Evolutionary conservation across 352 stramenopile species (phyloP).

Genomic region (Globisporangium cederbergense): DNA sequence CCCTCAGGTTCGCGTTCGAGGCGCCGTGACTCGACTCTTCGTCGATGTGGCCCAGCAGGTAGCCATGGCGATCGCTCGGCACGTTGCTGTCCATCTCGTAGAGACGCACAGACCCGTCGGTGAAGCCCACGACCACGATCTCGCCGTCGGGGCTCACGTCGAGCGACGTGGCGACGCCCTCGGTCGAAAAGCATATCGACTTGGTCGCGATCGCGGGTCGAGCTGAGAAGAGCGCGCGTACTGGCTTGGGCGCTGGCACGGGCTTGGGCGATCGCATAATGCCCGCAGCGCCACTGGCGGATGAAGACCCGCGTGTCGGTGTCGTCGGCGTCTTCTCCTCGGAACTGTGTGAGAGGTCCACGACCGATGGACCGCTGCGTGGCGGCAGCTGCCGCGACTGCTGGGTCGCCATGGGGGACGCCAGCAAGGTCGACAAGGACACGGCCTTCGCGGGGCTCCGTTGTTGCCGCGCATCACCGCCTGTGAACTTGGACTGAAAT

Average conservation of each 20-base stretch:
- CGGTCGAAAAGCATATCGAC: constrained; percentile 79
- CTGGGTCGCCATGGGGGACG: constrained; percentile 20
- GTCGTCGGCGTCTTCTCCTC: constrained; percentile 27
- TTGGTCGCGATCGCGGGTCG: constrained; percentile 44
- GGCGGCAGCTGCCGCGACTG: constrained; percentile 12
- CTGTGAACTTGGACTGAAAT: constrained; percentile 65
- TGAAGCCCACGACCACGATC: constrained; percentile 81
- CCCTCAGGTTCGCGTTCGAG: constrained; percentile 45
- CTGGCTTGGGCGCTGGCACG: constrained; percentile 33
- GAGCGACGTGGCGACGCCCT: constrained; percentile 66
- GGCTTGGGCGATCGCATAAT: constrained; percentile 15
- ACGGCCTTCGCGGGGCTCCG: constrained; percentile 16
- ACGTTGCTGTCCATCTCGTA: constrained; percentile 87
- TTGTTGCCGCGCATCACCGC: background rate
- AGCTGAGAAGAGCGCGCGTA: constrained; percentile 48
- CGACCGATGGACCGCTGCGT: constrained; percentile 28
- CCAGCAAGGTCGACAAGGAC: constrained; percentile 9
- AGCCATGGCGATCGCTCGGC: constrained; percentile 74
- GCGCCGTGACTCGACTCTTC: constrained; percentile 62
- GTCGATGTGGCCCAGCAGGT: constrained; percentile 78
- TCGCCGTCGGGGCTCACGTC: constrained; percentile 78
- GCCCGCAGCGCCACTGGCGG: background rate
- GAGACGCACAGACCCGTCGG: constrained; percentile 68
- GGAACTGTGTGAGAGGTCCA: constrained; percentile 26
- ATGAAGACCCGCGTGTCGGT: constrained; percentile 30